Base-by-base conservation (phyloP, 768 basidiomycete genomes). In the Pleurotus salmoneostramineus region DNA sequence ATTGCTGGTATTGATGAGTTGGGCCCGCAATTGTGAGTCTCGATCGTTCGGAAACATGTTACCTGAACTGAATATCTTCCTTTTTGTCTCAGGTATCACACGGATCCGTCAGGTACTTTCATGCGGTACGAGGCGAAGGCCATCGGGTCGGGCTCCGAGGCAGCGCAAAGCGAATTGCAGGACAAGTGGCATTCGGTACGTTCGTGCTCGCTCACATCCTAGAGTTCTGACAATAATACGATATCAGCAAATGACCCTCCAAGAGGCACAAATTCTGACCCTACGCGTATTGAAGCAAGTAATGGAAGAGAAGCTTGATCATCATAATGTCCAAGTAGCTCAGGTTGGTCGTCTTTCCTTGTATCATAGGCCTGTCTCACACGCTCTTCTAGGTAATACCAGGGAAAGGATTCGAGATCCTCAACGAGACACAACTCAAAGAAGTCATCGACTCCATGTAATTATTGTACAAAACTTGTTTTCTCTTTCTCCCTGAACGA, bases 221-320 rank as follows among this genome's bases (percentile, higher is more conserved):
- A 40, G 27, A 5, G 31, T 31, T 8, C 12, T 31, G 61, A 50
- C 56, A 61, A 55, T 27, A 27, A 49, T 54, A 12, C 17, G 17
- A 48, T 11, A 49, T n/a, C 65, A 98, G 96, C 87, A 87, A 84
- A 96, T 98, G 87, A 87, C 89, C 6, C 77, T 98, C 21, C 73
- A 79, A 62, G 94, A 97, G 72, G 97, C 95, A 0, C 93, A 98
- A 64, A 77, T 83, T 40, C 75, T 98, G 61, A 89, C 92, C 3
- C 76, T 98, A 54, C 87, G 85, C 61, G 93, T 98, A 47, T 77
- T 98, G 61, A 98, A 99, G 76, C 95, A 98, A 76, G 97, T 98
- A 45, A 99, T 98, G 97, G 97, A 98, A 72, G 97, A 98, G 77
- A 98, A 97, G 71, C 83, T 99, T 44, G 96, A 98, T 73, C 93